Evolutionary conservation across 2,329 filamentous ascomycete species (phyloP), one percentile per base, ranked within the genome.

Genomic region (Neofusicoccum laricinum): DNA sequence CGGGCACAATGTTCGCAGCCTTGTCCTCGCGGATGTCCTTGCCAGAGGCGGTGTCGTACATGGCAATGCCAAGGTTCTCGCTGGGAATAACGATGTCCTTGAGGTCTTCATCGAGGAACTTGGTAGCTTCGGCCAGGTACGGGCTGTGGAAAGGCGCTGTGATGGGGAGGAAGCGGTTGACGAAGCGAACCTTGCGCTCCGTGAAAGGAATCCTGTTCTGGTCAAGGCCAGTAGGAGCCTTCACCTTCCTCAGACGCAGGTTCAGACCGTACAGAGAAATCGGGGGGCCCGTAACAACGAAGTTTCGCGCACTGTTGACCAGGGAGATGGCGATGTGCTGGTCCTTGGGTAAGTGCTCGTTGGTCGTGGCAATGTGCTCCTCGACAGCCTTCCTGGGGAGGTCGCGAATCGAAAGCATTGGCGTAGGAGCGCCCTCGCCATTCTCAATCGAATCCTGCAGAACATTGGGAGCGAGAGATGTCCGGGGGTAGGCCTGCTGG

Each of bases 141-240:
- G 92, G 90, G 85, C 95, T 99, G 84, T 99, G 95, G 85, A 99
- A 99, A 4, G 95, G 96, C 10, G 95, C 93, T 0, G 94, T 97
- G 77, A 99, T 99, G 51, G 95, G 96, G 66, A 99, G 82, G 84
- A 99, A 99, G 66, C 95, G 90, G 82, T 97, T 97, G 67, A 92
- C 92, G 71, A 99, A 99, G 73, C 95, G 92, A 64, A 97, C 86
- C 81, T 99, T 99, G 71, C 95, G 91, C 80, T 99, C 90, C 0
- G 94, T 98, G 82, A 92, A 93, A 6, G 96, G 96, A 62, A 98
- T 90, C 66, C 93, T 88, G 69, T 91, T 97, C 80, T 99, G 96
- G 74, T 99, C 95, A 43, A 99, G 84, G 48, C 96, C 95, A n/a
- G 95, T 98, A 4, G 95, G 90, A 1, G 95, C 94, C 84, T 97